Evolutionary conservation across 345 rosid species (phyloP).

Genomic region (Lagerstroemia speciosa): DNA sequence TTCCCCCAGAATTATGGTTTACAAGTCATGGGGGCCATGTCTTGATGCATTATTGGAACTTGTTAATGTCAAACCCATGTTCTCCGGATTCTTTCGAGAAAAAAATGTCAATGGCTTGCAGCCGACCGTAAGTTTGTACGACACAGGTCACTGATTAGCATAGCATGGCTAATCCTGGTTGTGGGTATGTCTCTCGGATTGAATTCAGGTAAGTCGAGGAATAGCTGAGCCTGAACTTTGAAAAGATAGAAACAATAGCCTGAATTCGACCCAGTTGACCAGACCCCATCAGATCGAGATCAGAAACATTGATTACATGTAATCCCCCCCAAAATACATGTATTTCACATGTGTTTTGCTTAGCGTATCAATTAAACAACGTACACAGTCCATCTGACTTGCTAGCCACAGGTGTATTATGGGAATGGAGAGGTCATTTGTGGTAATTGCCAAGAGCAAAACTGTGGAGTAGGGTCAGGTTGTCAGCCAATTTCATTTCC

Average conservation of each 20-base stretch:
- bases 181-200: neutral
- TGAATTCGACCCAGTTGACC: no score
- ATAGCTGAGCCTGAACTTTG: no score
- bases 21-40: neutral
- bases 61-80: neutral
- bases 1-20: neutral
- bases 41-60: neutral
- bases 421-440: neutral
- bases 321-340: no score
- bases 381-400: neutral
- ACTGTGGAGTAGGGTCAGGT: slow-evolving; percentile 6
- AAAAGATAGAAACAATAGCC: no score
- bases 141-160: neutral
- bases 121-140: neutral
- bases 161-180: neutral
- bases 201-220: no score
- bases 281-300: no score
- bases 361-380: neutral
- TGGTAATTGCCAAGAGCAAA: neutral
- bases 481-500: neutral
- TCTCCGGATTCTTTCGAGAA: neutral
- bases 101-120: neutral
- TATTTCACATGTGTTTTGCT: no score
- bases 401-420: neutral
- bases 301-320: no score